Evolutionary conservation across 257 asterid genomes (phyloP).

Genomic region (Thymus mandschuricus): DNA sequence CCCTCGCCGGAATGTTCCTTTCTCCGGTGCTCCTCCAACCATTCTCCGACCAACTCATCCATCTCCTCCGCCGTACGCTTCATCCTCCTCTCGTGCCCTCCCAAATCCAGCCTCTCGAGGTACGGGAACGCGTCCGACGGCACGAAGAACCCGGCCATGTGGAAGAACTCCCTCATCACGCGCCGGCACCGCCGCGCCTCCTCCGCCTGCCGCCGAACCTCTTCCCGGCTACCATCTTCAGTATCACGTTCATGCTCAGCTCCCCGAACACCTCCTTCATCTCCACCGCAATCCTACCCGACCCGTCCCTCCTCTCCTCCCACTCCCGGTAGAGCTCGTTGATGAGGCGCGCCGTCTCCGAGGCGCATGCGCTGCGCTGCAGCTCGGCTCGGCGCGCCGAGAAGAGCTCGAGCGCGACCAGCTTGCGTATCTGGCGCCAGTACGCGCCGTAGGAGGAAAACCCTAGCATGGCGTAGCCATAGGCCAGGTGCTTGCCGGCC

Average conservation of each 20-base stretch:
- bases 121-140: constrained; percentile 27
- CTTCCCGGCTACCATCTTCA: constrained; percentile 24
- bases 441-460: constrained; percentile 15
- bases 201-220: constrained; percentile 1
- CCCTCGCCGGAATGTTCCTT: constrained; percentile 20
- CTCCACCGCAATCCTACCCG: constrained; percentile 6
- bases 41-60: not conserved
- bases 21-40: constrained; percentile 23
- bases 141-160: not conserved
- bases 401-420: constrained; percentile 13
- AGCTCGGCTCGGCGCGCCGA: constrained; percentile 14
- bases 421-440: constrained; percentile 30
- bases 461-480: constrained; percentile 19
- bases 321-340: not conserved
- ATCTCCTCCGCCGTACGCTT: not conserved
- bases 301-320: not conserved
- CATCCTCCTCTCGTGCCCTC: constrained; percentile 26
- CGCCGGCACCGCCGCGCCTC: constrained; percentile 2
- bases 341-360: not conserved
- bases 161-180: constrained; percentile 33
- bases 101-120: constrained; percentile 14
- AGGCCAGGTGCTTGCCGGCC: constrained; percentile 2
- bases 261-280: constrained; percentile 23
- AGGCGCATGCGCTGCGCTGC: not conserved
- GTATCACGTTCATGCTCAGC: constrained; percentile 16